Evolutionary conservation across 441 rosid species (phyloP), one percentile per base, ranked within the genome.

Genomic region (Arabidopsis hybrid): DNA sequence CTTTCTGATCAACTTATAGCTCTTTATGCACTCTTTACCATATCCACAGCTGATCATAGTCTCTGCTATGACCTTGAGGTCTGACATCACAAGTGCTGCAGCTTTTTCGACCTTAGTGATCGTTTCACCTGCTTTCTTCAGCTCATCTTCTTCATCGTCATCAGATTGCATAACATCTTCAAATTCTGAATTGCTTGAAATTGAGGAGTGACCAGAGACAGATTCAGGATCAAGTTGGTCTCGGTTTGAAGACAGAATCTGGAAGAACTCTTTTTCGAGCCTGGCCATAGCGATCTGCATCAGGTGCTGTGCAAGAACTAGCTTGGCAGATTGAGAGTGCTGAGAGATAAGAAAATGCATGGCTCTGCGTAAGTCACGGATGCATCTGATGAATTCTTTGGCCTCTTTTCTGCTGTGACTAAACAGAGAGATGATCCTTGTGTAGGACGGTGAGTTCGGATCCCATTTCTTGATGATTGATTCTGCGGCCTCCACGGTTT

Each of bases 401-500:
- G 95, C 89, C 47, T 91, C 91, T 12, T 75, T 73, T 65, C 85
- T 72, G 67, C 76, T 66, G 12, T 81, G 74, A 7, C 61, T 62
- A 75, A 91, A 91, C 57, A 89, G 71, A 49, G 78, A 76, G 38
- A 60, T 43, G 65, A 78, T 65, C 35, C 45, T 75, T 46, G 74
- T 62, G 67, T 55, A 38, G 0, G 89, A 73, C 0, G 87, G 40
- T 6, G 95, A 55, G 68, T 77, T 71, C 0, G 58, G 38, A 45
- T 82, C 90, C 98, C 98, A 94, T 74, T 81, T 86, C 46, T 26
- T 79, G 81, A 91, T 89, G 62, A 88, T 73, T 32, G 76, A 3
- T 65, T 85, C 87, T 0, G 93, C 88, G 11, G 79, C 77, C 57
- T 75, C 65, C 36, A 83, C 66, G 21, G 55, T 75, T 74, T 80